Evolutionary conservation across 345 rosid genomes (phyloP), one percentile per base, ranked within the genome.

Genomic region (Populus davidiana): DNA sequence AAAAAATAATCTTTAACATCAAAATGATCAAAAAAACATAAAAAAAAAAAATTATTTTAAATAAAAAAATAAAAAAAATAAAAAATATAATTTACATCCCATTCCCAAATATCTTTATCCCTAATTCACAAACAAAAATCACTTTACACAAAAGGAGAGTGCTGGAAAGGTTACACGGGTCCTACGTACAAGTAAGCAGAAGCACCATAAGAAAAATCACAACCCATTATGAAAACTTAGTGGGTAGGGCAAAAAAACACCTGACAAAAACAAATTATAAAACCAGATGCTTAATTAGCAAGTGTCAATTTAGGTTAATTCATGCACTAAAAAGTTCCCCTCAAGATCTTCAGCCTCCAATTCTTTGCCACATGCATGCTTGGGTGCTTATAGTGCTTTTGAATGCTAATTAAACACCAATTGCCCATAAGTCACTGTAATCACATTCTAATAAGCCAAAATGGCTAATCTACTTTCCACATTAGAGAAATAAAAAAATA

Each of bases 381-480:
- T 25, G 5, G 35, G 35, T 61, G 12, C 66, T 16, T 21, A 31
- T 56, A n/a, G 12, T 6, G 33, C 21, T 73, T 36, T 25, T 14
- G 67, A 39, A 29, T 27, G 4, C 63, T 7, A 39, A 59, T 12
- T 5, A 8, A 73, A 61, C 31, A 63, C 36, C 8, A 64, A 4
- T 63, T n/a, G 49, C 17, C 36, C 65, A 39, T 64, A 29, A 12
- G 23, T 56, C 50, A 73, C 39, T 14, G 11, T 69, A 35, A 61
- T 29, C 79, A 74, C 36, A 21, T 69, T 47, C 39, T 71, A 74
- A 72, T 11, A 72, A 36, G 44, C 56, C 78, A 38, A 72, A 78
- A 69, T 73, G 38, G 69, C 74, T 73, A 36, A 61, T 62, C 77
- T 20, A 71, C 67, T 74, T 73, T 71, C 67, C 78, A 80, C 76